These are phyloP conservation scores for Senna siamea DNA, from an alignment of 306 rosid genomes.

Conservation along the genomic window DNA sequence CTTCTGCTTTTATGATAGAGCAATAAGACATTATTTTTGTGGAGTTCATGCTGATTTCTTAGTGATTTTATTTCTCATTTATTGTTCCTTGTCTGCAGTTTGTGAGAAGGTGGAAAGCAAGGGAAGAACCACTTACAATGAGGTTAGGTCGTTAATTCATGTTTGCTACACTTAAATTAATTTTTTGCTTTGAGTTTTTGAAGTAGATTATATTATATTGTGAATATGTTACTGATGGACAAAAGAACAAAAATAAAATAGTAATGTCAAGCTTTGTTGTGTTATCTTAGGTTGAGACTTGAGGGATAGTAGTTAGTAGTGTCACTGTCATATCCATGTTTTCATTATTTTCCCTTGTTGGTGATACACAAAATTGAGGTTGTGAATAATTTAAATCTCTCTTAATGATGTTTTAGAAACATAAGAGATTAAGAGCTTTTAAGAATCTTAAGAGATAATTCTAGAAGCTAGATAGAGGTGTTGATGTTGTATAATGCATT, in stretches of 20 bases:
- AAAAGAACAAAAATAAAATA: neutral
- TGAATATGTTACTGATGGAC: neutral
- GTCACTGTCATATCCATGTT: neutral
- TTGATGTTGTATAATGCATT: neutral
- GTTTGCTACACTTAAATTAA: slow-evolving; percentile 10
- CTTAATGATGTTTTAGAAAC: neutral
- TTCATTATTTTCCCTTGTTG: neutral
- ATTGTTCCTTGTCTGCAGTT: slow-evolving; percentile 56
- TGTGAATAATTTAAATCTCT: neutral
- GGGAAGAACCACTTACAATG: slow-evolving; percentile 95
- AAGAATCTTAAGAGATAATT: neutral
- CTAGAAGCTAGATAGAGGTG: neutral
- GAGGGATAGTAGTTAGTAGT: neutral
- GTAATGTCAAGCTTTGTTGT: no score
- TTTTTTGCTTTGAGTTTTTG: slow-evolving; percentile 20
- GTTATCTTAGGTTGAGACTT: neutral
- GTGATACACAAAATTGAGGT: neutral
- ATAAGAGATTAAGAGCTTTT: neutral
- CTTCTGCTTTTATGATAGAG: neutral
- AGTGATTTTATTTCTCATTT: slow-evolving; percentile 36
- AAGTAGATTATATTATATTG: neutral
- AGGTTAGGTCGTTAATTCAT: slow-evolving; percentile 61
- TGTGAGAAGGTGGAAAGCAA: slow-evolving; percentile 98
- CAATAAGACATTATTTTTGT: neutral
- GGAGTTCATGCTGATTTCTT: slow-evolving; percentile 20